A percentile compares a stretch with the other conserved stretches of the same genome.
Conservation (phyloP, 805 yeast genomes). For the Ogataea salicorniae region DNA sequence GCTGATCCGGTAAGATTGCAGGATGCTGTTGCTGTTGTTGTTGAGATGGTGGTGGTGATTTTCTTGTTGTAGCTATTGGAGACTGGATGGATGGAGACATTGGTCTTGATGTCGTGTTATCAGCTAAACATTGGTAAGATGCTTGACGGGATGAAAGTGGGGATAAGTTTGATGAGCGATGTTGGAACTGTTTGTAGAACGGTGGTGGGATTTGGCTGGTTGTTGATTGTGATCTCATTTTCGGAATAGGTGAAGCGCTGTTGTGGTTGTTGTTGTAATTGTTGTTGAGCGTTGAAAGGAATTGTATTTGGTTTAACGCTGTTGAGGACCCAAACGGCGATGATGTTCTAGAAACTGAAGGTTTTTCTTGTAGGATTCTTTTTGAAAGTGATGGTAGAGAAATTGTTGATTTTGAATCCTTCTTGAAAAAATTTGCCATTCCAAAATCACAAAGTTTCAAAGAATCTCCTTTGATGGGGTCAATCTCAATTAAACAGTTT, state of each 20-base stretch:
- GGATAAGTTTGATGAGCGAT: not conserved
- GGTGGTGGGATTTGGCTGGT: not conserved
- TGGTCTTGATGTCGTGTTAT: not conserved
- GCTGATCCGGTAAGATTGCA: constrained; percentile 46
- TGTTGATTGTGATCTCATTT: not conserved
- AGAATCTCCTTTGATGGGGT: constrained; percentile 36
- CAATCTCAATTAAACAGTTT: constrained; percentile 60
- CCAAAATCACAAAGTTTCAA: constrained; percentile 77
- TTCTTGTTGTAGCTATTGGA: not conserved
- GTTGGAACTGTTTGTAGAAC: not conserved
- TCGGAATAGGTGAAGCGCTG: no score
- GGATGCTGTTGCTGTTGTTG: constrained; percentile 10
- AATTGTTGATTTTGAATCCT: constrained; percentile 3
- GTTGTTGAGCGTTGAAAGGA: not conserved
- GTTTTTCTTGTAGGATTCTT: constrained; percentile 10
- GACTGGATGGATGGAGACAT: not conserved
- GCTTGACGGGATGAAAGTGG: constrained; percentile 2
- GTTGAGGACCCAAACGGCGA: constrained; percentile 1
- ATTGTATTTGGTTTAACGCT: not conserved
- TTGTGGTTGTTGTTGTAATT: no score
- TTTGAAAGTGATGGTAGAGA: constrained; percentile 13
- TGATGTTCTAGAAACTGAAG: constrained; percentile 11
- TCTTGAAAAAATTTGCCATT: constrained; percentile 43
- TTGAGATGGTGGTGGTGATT: constrained; percentile 2
- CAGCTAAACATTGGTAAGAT: not conserved